A percentile compares a stretch with the other conserved stretches of the same genome.
Conservation (phyloP, 2,329 filamentous ascomycete genomes). For the Onygenales sp. region DNA sequence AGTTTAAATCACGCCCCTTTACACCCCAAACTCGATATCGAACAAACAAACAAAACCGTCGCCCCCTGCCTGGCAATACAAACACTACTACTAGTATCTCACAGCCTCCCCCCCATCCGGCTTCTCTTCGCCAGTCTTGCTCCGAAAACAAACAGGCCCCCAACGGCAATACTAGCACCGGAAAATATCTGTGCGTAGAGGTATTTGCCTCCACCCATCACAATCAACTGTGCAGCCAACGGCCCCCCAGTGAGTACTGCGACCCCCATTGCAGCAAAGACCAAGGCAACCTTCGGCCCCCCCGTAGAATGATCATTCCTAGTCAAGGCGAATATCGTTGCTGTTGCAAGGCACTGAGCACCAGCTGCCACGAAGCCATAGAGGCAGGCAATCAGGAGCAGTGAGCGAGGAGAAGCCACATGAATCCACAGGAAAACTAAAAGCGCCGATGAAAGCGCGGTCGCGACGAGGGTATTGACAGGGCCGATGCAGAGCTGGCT, state of each 20-base stretch:
- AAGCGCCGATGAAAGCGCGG: constrained; percentile 37
- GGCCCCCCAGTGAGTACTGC: constrained; percentile 6
- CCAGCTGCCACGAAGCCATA: constrained; percentile 24
- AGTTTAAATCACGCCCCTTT: too few relatives aligned
- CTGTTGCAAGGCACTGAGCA: constrained; percentile 20
- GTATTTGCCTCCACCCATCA: constrained; percentile 4
- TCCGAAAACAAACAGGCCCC: constrained; percentile 2
- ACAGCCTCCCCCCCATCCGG: constrained; percentile 5
- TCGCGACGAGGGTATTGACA: constrained; percentile 25
- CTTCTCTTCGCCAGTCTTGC: constrained; percentile 7
- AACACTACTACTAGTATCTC: background rate
- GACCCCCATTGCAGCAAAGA: constrained; percentile 5
- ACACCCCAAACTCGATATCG: too few relatives aligned
- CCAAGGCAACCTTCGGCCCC: constrained; percentile 2
- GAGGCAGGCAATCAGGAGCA: constrained; percentile 21
- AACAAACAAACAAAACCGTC: too few relatives aligned
- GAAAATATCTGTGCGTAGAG: constrained; percentile 8
- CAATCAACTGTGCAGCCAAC: constrained; percentile 7
- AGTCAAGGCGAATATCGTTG: constrained; percentile 7
- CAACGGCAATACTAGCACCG: constrained; percentile 2
- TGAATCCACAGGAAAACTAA: constrained; percentile 44
- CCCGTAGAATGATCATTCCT: constrained; percentile 2
- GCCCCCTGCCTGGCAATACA: too few relatives aligned
- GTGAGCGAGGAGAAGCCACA: constrained; percentile 15
- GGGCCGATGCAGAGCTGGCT: constrained; percentile 22